phyloP scores from a whole-genome alignment of 2,329 filamentous ascomycete species.

The Talaromyces sp. region DNA sequence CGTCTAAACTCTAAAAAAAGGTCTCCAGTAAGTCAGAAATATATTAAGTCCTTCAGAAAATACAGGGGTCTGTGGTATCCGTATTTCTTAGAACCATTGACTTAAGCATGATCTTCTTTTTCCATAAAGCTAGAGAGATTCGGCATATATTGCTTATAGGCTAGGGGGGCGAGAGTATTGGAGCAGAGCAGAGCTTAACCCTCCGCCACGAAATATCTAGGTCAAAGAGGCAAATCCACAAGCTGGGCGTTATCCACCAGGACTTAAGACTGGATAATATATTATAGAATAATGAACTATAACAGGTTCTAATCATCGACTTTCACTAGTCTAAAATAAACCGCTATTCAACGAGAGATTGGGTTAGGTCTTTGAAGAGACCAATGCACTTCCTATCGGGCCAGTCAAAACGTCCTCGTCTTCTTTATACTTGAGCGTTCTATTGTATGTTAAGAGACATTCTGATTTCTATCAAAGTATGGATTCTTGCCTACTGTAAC shows the following conservation, averaged over 20 bases:
- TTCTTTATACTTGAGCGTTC: slow-evolving; percentile 5
- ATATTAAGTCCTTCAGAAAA: slow-evolving; percentile 14
- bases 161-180: slow-evolving; percentile 17
- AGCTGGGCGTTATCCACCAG: slow-evolving; percentile 11
- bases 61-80: slow-evolving; percentile 18
- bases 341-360: not conserved
- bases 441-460: not conserved
- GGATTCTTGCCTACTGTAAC: too few species aligned
- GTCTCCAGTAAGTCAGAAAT: slow-evolving; percentile 20
- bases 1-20: slow-evolving; percentile 16
- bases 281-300: slow-evolving; percentile 18
- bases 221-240: slow-evolving; percentile 8
- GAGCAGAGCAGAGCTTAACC: not conserved
- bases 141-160: slow-evolving; percentile 26
- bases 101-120: slow-evolving; percentile 16
- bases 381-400: not conserved
- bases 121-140: slow-evolving; percentile 22
- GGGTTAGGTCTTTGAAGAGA: slow-evolving; percentile 1
- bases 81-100: slow-evolving; percentile 21
- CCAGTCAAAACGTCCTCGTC: not conserved
- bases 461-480: too few species aligned
- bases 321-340: slow-evolving; percentile 14
- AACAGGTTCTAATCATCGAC: slow-evolving; percentile 17
- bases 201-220: not conserved
- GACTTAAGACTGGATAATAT: slow-evolving; percentile 16